These are phyloP conservation scores for Verticillium isaacii DNA, from an alignment of 2,329 filamentous ascomycete genomes.

Conservation along the genomic window DNA sequence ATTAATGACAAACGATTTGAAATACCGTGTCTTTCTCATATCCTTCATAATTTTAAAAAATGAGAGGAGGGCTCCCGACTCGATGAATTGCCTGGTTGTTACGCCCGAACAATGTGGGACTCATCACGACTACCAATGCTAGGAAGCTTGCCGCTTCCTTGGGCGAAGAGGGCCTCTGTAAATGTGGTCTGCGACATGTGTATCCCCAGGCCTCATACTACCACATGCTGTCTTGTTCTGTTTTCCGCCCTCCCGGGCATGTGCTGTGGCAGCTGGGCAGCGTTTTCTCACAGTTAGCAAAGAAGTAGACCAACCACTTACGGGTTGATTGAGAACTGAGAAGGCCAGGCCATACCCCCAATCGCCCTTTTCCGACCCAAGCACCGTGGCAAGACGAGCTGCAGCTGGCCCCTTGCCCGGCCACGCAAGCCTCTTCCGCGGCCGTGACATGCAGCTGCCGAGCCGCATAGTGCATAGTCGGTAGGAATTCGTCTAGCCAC, in stretches of 20 bases:
- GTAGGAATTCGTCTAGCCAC: background rate
- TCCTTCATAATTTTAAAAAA: background rate
- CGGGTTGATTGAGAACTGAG: background rate
- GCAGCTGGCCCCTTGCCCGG: background rate
- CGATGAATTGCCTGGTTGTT: too few species aligned
- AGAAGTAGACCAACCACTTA: background rate
- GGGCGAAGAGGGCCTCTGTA: too few species aligned
- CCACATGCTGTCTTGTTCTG: too few species aligned
- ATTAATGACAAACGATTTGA: too few species aligned
- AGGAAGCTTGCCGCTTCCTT: too few species aligned
- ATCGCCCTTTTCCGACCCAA: background rate
- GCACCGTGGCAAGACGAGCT: background rate
- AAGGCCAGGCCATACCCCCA: background rate
- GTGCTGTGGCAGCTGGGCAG: too few species aligned
- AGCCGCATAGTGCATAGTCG: background rate
- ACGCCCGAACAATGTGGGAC: too few species aligned
- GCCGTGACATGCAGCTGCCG: background rate
- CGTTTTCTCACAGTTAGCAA: background rate
- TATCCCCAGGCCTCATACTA: too few species aligned
- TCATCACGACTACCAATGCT: too few species aligned
- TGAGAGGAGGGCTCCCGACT: background rate
- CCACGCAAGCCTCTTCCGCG: background rate
- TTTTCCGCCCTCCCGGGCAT: background rate
- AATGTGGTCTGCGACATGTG: too few species aligned
- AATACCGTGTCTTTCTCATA: too few species aligned